Evolutionary conservation across 2,329 filamentous ascomycete species (phyloP).

Genomic region (Penicillium polonicum): DNA sequence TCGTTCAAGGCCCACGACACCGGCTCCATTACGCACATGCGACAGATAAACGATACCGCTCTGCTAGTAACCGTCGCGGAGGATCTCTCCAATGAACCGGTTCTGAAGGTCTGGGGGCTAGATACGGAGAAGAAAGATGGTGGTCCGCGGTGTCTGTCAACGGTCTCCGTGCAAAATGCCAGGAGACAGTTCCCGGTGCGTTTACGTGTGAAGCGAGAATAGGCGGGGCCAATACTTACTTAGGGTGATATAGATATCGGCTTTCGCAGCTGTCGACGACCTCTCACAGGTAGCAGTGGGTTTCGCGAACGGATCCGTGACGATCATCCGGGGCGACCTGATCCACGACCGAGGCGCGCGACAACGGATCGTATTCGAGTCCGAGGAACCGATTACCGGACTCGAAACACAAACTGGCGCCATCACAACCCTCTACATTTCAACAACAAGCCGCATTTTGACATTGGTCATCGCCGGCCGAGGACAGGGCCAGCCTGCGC

Average conservation of each 20-base stretch:
- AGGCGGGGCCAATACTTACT: not conserved
- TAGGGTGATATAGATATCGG: slow-evolving; percentile 57
- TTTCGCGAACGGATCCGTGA: slow-evolving; percentile 93
- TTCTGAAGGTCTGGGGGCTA: slow-evolving; percentile 95
- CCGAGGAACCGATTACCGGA: slow-evolving; percentile 92
- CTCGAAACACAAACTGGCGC: slow-evolving; percentile 69
- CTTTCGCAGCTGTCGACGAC: slow-evolving; percentile 83
- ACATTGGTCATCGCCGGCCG: slow-evolving; percentile 83
- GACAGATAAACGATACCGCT: slow-evolving; percentile 83
- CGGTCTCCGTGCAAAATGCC: slow-evolving; percentile 81
- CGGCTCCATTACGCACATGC: slow-evolving; percentile 79
- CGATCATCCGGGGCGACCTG: slow-evolving; percentile 87
- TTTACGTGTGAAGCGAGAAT: not conserved
- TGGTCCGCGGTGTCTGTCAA: slow-evolving; percentile 82
- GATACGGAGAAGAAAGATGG: slow-evolving; percentile 95
- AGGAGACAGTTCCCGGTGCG: slow-evolving; percentile 86
- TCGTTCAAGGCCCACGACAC: slow-evolving; percentile 83
- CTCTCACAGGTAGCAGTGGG: slow-evolving; percentile 90
- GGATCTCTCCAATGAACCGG: slow-evolving; percentile 80
- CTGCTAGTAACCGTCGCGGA: slow-evolving; percentile 79
- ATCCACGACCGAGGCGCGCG: slow-evolving; percentile 93
- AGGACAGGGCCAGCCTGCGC: slow-evolving; percentile 84
- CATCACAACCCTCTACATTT: slow-evolving; percentile 80
- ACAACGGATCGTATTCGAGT: slow-evolving; percentile 93
- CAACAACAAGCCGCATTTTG: slow-evolving; percentile 83